Evolutionary conservation across 176 grass and related monocot species (phyloP), one percentile per base, ranked within the genome.

Genomic region (Carex myosuroides): DNA sequence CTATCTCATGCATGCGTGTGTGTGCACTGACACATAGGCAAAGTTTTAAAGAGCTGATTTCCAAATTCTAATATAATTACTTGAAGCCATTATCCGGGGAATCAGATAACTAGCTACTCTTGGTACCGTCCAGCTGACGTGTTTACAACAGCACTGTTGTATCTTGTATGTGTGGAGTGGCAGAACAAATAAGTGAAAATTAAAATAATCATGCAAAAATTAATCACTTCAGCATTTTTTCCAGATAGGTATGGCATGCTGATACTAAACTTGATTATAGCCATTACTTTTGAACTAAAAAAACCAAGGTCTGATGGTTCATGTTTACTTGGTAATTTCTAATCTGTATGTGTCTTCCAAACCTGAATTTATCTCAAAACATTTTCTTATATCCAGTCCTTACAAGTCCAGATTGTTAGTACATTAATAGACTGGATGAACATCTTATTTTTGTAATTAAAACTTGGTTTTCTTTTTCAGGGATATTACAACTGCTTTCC

Each of bases 401-500:
- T 57, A 35, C 6, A 17, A 13, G 8, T 57, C 52, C 3, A 32
- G 33, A 78, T 32, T 55, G 26, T 57, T 24, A 4, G 21, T 75
- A 14, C 48, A 75, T 54, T 54, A 53, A 52, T 50, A 6, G 18
- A 54, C 5, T 75, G 10, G 50, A 57, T 32, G 6, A 78, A 77
- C 52, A 17, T 78, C 24, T 57, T 57, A 55, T 9, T 55, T 78
- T 78, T 35, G 11, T 56, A 78, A 78, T 33, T 17, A 55, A 71
- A 78, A 33, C 50, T 78, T 57, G 50, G 50, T 57, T 57, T 9
- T 83, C 24, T 4, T 50, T 65, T 64, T 83, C 64, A 83, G 81
- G 61, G 81, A 83, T 83, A 83, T 83, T 55, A 83, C 81, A 83
- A 83, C 81, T 64, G 81, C 81, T 83, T 83, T 83, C 48, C 81